phyloP scores from a whole-genome alignment of 2,329 filamentous ascomycete species.

The Talaromyces islandicus region DNA sequence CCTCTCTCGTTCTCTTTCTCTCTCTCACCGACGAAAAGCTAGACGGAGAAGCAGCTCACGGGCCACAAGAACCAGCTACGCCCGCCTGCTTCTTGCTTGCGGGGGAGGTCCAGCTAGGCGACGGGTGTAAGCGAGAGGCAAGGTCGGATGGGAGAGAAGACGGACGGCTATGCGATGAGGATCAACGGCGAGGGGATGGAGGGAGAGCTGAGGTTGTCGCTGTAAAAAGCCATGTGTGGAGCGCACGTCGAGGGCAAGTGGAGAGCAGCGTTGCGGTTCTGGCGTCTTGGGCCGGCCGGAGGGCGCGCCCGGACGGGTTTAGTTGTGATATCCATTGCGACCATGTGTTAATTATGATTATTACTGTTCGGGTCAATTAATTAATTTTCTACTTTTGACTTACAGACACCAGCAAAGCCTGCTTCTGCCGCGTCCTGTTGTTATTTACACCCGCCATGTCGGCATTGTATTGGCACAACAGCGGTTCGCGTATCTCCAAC shows the following conservation, averaged over 20 bases:
- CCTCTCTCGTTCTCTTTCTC: neutral
- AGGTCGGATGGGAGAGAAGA: neutral
- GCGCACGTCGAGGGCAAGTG: neutral
- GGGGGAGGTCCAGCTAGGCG: neutral
- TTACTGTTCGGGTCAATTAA: too few species aligned
- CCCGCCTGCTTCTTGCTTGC: neutral
- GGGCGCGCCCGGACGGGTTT: neutral
- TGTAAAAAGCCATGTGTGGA: neutral
- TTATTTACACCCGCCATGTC: too few species aligned
- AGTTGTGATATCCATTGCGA: neutral
- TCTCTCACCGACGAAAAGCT: neutral
- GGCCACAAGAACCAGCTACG: neutral
- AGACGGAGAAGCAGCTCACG: neutral
- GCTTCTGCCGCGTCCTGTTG: too few species aligned
- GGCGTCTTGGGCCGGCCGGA: neutral
- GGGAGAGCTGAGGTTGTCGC: neutral
- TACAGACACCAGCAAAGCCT: too few species aligned
- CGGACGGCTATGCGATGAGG: neutral
- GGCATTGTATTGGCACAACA: neutral
- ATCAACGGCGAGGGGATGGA: neutral
- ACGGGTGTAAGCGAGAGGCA: neutral
- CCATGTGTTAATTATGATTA: neutral
- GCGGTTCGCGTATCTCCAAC: neutral
- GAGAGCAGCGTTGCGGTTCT: neutral
- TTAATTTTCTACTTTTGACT: too few species aligned